Base-by-base conservation (phyloP, 2,329 filamentous ascomycete genomes). In the Delphinella strobiligena region DNA sequence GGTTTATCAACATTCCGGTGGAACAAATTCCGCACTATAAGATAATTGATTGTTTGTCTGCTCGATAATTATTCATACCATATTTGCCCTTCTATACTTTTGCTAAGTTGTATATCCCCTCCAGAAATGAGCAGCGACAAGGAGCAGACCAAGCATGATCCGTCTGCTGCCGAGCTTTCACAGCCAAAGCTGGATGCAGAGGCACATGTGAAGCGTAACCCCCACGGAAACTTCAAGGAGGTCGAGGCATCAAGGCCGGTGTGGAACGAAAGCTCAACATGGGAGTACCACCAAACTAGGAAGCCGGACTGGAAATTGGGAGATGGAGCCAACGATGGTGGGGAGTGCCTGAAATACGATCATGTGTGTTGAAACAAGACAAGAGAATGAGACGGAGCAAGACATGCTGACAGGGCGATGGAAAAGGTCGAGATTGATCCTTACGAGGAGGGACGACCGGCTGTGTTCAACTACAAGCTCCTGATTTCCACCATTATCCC, bases 381-480 rank as follows among this genome's bases (percentile, higher is more conserved):
- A 5, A 5, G 7, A 14, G 5, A 7, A 17, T 8, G n/a, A 5
- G 14, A 8, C 14, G n/a, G n/a, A 14, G 7, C 5, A 8, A 5
- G 14, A 33, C 31, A 33, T 33, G 12, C 22, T 27, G 22, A 27
- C 22, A 27, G 22, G 12, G 12, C 7, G 7, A 33, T 7, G 5
- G 14, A 33, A 5, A 5, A 33, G 22, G 60, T 87, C 46, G 66
- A 78, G 54, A 93, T 95, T 51, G 80, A 94, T 59, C 88, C 88
- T 0, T 78, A 88, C 57, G 80, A 71, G 41, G 65, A 76, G 19
- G 82, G 78, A 22, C 74, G 88, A 0, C 71, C 77, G 0, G 62
- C 75, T 0, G 63, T 67, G 1, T 77, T 74, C 63, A 95, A 95
- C 70, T 95, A 96, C 73, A 94, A 93, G 62, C 74, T 94, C 14